Evolutionary conservation across 495 filamentous ascomycete species (phyloP).

Genomic region (Stereocaulon alpinum): DNA sequence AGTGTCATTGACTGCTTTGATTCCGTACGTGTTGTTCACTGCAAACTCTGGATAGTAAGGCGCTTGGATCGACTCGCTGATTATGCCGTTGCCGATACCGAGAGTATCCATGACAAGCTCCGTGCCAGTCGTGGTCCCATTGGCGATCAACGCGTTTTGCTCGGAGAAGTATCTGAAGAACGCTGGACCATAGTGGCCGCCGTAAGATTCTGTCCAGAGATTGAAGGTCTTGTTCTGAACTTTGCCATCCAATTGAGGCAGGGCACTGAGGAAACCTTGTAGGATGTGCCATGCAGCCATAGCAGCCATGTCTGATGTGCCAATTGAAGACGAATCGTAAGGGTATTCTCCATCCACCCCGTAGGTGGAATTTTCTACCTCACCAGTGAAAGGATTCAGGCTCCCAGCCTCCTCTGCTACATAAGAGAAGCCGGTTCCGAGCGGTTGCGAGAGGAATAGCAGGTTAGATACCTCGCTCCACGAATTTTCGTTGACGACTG

Average conservation of each 20-base stretch:
- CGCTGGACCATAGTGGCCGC: constrained; percentile 38
- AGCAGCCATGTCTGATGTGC: constrained; percentile 42
- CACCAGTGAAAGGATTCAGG: constrained; percentile 37
- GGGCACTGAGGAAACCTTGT: constrained; percentile 34
- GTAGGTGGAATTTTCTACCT: constrained; percentile 33
- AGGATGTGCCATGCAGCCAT: constrained; percentile 32
- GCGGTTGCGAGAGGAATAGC: constrained; percentile 61
- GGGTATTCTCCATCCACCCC: constrained; percentile 41
- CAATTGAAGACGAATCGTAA: constrained; percentile 26
- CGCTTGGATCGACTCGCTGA: constrained; percentile 50
- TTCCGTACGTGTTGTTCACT: constrained; percentile 53
- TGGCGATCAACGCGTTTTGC: constrained; percentile 44
- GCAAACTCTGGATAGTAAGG: constrained; percentile 51
- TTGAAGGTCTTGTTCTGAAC: constrained; percentile 43
- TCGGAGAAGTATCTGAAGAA: constrained; percentile 53
- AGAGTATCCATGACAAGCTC: constrained; percentile 45
- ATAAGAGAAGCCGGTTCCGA: constrained; percentile 54
- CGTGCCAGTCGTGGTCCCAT: constrained; percentile 37
- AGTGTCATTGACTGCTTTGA: constrained; percentile 42
- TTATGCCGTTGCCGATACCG: constrained; percentile 36
- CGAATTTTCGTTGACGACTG: constrained; percentile 48
- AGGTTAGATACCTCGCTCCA: constrained; percentile 69
- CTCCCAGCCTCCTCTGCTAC: constrained; percentile 31
- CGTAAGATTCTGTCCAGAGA: constrained; percentile 45
- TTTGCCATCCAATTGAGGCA: constrained; percentile 29